Conservation (phyloP, 805 yeast species). For the Torulaspora maleeae region DNA sequence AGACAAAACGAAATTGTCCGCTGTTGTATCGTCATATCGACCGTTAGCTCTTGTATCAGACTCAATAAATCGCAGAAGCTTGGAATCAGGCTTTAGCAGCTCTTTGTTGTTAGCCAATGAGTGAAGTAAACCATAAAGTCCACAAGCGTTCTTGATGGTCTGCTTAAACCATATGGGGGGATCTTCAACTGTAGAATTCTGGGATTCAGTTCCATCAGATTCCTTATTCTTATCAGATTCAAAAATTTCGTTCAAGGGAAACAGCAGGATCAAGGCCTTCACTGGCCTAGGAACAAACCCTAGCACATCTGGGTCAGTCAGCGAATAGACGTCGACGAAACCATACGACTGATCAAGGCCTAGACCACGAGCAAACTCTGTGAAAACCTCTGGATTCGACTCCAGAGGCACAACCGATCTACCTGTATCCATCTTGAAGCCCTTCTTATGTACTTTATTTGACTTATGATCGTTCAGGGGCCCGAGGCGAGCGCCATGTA, state of each 20-base stretch:
- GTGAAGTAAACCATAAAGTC: conserved; percentile 83
- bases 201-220: not conserved
- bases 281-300: conserved; percentile 80
- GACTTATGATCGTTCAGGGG: not conserved
- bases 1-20: conserved; percentile 33
- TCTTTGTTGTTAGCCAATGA: conserved; percentile 40
- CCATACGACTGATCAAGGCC: conserved; percentile 59
- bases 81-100: conserved; percentile 23
- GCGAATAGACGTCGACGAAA: conserved; percentile 78
- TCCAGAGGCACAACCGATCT: conserved; percentile 76
- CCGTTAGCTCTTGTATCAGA: conserved; percentile 33
- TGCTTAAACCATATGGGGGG: conserved; percentile 72
- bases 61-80: conserved; percentile 19
- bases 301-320: conserved; percentile 78
- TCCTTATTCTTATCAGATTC: conserved; percentile 45
- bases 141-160: conserved; percentile 85
- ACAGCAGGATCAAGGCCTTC: conserved; percentile 67
- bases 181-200: conserved; percentile 13
- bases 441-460: not conserved
- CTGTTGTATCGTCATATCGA: conserved; percentile 41
- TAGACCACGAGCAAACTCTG: conserved; percentile 56
- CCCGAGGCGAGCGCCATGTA: no score
- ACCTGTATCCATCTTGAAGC: conserved; percentile 4
- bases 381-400: conserved; percentile 82
- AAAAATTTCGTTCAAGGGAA: conserved; percentile 67